Evolutionary conservation across 2,329 filamentous ascomycete genomes (phyloP), one percentile per base, ranked within the genome.

Genomic region (Cytospora paraplurivora): DNA sequence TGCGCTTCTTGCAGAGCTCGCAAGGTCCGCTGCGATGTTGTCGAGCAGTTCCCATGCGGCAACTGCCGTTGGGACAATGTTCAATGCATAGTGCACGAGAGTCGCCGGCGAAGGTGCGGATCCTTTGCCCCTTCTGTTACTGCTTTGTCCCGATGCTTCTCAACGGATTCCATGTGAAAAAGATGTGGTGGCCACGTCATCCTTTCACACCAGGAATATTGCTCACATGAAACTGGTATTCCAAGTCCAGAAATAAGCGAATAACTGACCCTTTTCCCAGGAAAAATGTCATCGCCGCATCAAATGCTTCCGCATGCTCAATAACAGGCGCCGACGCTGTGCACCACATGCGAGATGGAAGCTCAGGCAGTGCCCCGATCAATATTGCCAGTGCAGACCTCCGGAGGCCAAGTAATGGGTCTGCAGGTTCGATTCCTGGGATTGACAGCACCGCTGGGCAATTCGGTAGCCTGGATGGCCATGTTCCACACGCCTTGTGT

Each of bases 11-110:
- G 93, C 77, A 86, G 93, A 71, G 88, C 90, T 63, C 88, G 93
- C 73, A 97, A 97, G 76, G 93, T 97, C 50, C 87, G 93, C 63
- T 97, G 93, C 79, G 93, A 97, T 79, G 93, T 97, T 62, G 92
- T 95, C 64, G 92, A 96, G 76, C 89, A 90, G 56, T 89, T 89
- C 51, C 92, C 92, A 1, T 96, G 92, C 76, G 93, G 91, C 62
- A 96, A 96, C 76, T 96, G 92, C 78, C 83, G 91, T 67, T 85
- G 90, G 79, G 90, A 92, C 75, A 88, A 90, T 73, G 88, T 92
- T 64, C 88, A 91, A 74, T 93, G 90, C 76, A 81, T 89, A 62
- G 87, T 91, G 32, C 88, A 89, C 68, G 88, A 96, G 76, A 94
- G 91, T 79, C 91, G 92, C 70, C 87, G 93, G 71, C 89, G 92